Evolutionary conservation across 2,329 filamentous ascomycete genomes (phyloP), one percentile per base, ranked within the genome.

Genomic region (Aspergillus proliferans): DNA sequence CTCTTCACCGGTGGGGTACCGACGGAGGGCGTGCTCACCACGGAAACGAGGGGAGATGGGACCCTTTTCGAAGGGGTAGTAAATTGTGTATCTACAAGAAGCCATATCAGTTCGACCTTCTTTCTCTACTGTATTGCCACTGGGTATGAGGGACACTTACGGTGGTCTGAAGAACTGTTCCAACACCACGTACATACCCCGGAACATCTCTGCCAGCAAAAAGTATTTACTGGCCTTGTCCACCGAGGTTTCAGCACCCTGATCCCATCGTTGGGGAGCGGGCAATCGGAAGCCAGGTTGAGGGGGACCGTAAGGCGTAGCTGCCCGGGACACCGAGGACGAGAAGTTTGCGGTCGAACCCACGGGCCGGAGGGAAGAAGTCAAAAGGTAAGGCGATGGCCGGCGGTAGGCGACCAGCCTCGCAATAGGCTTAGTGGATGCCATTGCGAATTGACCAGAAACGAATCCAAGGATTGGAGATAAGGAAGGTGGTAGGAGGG

Each of bases 151-250:
- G 46, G 46, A 49, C 43, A 90, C 90, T 80, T 81, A 97, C 87
- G 93, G 91, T 75, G 92, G 89, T 72, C 93, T 81, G 79, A 98
- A 97, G 82, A 87, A 98, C 78, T 98, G 92, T 81, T 98, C 93
- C 68, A 98, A 70, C 72, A 93, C 83, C 59, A 98, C 85, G 68
- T 96, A 98, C 93, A 98, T 97, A 72, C 93, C 93, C 67, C 93
- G 84, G 70, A 88, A 81, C 86, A 97, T 93, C 80, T 98, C 93
- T 47, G 87, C 85, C 79, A 97, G 76, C 68, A 98, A 81, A 76
- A 98, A 98, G 79, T 90, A 97, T 70, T 91, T 93, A 61, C 88
- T 90, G 55, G 89, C 79, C 70, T 85, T 86, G 74, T 96, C 89
- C 60, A 94, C 75, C 33, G 86, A 82, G 56, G 79, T 83, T 69